A percentile compares a stretch with the other conserved stretches of the same genome.
These are phyloP conservation scores for Tetrapisispora iriomotensis DNA, from an alignment of 805 yeast species.

Conservation along the genomic window DNA sequence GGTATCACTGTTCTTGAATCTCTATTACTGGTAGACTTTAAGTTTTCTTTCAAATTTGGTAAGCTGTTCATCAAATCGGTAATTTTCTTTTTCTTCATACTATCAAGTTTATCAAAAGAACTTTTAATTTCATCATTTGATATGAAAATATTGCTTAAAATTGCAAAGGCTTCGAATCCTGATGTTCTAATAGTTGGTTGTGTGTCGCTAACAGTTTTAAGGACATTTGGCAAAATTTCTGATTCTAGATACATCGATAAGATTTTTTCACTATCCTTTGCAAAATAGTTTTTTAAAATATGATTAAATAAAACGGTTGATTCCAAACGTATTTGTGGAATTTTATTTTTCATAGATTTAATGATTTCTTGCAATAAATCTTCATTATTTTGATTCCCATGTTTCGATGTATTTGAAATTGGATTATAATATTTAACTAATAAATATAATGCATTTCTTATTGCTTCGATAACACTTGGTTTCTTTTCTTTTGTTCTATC, in stretches of 20 bases:
- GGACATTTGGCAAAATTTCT: conserved; percentile 28
- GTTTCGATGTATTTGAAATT: conserved; percentile 2
- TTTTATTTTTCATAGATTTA: conserved; percentile 57
- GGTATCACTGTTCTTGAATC: conserved; percentile 1
- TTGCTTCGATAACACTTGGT: conserved; percentile 60
- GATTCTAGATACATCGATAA: conserved; percentile 7
- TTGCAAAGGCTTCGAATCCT: conserved; percentile 70
- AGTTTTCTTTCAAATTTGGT: neutral
- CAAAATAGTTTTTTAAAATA: conserved; percentile 37
- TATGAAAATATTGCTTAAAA: conserved; percentile 74
- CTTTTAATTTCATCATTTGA: conserved; percentile 43
- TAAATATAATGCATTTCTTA: conserved; percentile 48
- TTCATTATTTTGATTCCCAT: conserved; percentile 9
- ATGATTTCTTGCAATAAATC: conserved; percentile 50
- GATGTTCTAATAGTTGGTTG: conserved; percentile 75
- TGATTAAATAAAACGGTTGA: conserved; percentile 54
- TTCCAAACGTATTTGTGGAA: conserved; percentile 73
- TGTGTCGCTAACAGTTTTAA: conserved; percentile 68
- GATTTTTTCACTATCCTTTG: conserved; percentile 11
- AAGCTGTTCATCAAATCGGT: conserved; percentile 40
- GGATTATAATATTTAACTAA: conserved; percentile 45
- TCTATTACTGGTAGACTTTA: conserved; percentile 6
- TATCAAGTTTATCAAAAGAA: conserved; percentile 63
- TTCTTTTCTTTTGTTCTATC: conserved; percentile 88
- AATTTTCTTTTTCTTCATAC: conserved; percentile 61